Conservation (phyloP, 371 early-diverging fungal species). For the Haplosporangium sp. region DNA sequence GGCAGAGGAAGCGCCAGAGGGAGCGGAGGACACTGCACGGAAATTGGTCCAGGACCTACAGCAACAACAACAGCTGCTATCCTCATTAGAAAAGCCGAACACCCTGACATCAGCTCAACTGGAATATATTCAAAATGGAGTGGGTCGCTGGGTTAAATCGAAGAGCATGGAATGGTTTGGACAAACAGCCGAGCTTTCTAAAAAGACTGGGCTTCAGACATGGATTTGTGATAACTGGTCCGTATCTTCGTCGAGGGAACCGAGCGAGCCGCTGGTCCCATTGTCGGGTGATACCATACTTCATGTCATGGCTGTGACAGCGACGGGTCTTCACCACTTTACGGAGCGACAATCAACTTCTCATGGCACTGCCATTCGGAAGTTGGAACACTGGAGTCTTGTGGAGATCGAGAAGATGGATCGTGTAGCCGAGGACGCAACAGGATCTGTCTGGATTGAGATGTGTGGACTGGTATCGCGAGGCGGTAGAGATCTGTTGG, state of each 20-base stretch:
- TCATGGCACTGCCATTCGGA: constrained; percentile 1
- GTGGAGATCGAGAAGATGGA: constrained; percentile 35
- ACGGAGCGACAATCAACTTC: constrained; percentile 10
- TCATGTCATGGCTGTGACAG: constrained; percentile 42
- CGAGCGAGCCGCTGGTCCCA: not conserved
- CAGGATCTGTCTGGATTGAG: constrained; percentile 13
- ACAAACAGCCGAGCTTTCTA: constrained; percentile 6
- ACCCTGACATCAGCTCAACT: constrained; percentile 13
- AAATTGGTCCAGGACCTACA: constrained; percentile 11
- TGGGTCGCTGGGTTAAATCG: constrained; percentile 20
- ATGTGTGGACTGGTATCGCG: constrained; percentile 36
- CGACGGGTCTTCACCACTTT: constrained; percentile 31
- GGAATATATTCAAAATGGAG: constrained; percentile 15
- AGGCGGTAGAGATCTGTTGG: constrained; percentile 20
- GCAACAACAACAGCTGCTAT: not conserved
- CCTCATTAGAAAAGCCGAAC: not conserved
- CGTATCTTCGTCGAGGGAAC: constrained; percentile 12
- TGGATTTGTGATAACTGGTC: constrained; percentile 40
- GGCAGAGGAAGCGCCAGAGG: constrained; percentile 9
- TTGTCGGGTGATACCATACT: not conserved
- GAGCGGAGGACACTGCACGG: not conserved
- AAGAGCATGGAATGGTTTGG: constrained; percentile 19
- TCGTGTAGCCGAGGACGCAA: not conserved
- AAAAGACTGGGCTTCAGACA: constrained; percentile 19
- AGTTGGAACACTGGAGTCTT: constrained; percentile 46